Percentiles rank a stretch among this genome's conserved stretches.
Evolutionary conservation across 495 filamentous ascomycete genomes (phyloP).

Genomic region (Aspergillus nanangensis): DNA sequence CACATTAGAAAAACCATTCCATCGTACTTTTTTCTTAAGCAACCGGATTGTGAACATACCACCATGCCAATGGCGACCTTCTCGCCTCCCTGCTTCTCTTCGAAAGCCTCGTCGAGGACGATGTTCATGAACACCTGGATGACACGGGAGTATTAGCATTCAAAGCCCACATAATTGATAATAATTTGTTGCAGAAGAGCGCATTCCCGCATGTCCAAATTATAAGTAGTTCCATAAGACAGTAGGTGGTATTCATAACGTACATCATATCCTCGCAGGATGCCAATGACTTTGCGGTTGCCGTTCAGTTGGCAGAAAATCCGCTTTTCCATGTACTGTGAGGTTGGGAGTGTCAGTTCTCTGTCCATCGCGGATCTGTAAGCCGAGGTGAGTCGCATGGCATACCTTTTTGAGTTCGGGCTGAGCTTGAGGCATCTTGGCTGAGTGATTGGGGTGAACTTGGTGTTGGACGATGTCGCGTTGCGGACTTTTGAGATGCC

Average conservation of each 20-base stretch:
- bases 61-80: slow-evolving; percentile 91
- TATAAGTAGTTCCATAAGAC: no score
- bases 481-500: slow-evolving; percentile 24
- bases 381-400: slow-evolving; percentile 1
- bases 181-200: no score
- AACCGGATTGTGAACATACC: slow-evolving; percentile 55
- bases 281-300: slow-evolving; percentile 92
- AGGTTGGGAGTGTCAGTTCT: slow-evolving; percentile 9
- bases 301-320: slow-evolving; percentile 97
- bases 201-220: no score
- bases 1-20: no score
- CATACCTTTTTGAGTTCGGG: slow-evolving; percentile 96
- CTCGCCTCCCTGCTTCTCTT: slow-evolving; percentile 89
- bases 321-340: slow-evolving; percentile 97
- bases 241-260: slow-evolving; percentile 16
- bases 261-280: slow-evolving; percentile 95
- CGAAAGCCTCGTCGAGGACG: slow-evolving; percentile 95
- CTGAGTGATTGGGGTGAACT: slow-evolving; percentile 14
- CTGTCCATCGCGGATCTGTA: background rate
- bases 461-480: slow-evolving; percentile 11
- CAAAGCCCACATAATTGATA: no score
- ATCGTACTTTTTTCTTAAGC: no score
- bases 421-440: slow-evolving; percentile 95
- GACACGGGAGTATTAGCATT: background rate
- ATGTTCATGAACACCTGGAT: slow-evolving; percentile 94